Conservation (phyloP, 1,284 basidiomycete genomes). For the Cystobasidiaceae sp. region DNA sequence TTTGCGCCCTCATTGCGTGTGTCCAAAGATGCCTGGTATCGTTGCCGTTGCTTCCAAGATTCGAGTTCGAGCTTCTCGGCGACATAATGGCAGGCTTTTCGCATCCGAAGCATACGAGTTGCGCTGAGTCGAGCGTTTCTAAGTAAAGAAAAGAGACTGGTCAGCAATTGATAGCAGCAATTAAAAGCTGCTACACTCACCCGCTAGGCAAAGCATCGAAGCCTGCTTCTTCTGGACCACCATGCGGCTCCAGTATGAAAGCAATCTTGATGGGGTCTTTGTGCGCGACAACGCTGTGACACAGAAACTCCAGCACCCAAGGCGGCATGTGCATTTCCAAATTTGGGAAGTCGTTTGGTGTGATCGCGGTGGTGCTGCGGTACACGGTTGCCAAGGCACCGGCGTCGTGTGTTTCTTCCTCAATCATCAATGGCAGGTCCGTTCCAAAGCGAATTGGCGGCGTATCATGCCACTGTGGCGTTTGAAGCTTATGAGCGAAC, state of each 20-base stretch:
- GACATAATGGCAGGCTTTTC: conserved; percentile 78
- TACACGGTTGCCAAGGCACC: conserved; percentile 76
- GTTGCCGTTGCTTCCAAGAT: conserved; percentile 29
- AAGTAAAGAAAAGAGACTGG: background rate
- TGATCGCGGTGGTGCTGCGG: conserved; percentile 62
- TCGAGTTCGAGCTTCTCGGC: conserved; percentile 74
- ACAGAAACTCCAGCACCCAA: conserved; percentile 84
- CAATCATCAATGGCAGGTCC: conserved; percentile 67
- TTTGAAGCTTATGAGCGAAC: conserved; percentile 62
- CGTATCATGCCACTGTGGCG: conserved; percentile 65
- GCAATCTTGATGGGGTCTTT: conserved; percentile 73
- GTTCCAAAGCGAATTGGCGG: conserved; percentile 63
- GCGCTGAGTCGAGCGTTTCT: conserved; percentile 82
- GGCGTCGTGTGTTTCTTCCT: conserved; percentile 65
- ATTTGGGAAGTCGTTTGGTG: conserved; percentile 59
- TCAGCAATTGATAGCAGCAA: background rate
- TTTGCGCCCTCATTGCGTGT: conserved; percentile 29
- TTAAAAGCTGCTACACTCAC: conserved; percentile 50
- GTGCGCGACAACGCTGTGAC: conserved; percentile 51
- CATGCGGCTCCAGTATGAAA: conserved; percentile 79
- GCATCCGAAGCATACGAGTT: conserved; percentile 72
- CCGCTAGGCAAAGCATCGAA: conserved; percentile 70
- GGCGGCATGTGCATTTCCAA: conserved; percentile 75
- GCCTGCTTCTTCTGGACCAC: conserved; percentile 54
- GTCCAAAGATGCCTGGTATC: conserved; percentile 37